These are phyloP conservation scores for Hagleromyces aurorensis DNA, from an alignment of 805 yeast genomes.

Conservation along the genomic window DNA sequence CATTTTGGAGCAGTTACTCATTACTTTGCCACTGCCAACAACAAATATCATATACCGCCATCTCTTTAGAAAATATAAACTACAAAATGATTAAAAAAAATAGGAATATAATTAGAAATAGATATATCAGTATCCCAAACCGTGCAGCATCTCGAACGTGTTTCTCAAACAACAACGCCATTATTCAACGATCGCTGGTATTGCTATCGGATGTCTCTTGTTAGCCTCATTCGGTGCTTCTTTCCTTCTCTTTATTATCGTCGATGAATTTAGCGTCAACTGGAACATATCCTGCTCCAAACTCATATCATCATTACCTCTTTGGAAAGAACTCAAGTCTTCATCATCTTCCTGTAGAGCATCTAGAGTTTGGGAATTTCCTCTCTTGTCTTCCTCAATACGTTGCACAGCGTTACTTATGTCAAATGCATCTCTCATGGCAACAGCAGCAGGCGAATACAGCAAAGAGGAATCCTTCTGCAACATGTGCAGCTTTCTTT, in stretches of 20 bases:
- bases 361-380: constrained; percentile 7
- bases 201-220: constrained; percentile 5
- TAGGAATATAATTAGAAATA: too few species aligned
- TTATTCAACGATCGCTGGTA: constrained; percentile 7
- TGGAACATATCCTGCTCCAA: constrained; percentile 30
- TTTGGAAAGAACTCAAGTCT: constrained; percentile 18
- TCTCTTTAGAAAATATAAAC: too few species aligned
- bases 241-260: constrained; percentile 36
- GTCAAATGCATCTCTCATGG: constrained; percentile 80
- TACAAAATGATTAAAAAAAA: too few species aligned
- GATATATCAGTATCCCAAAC: too few species aligned
- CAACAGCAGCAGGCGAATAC: constrained; percentile 69
- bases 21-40: too few species aligned
- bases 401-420: constrained; percentile 81
- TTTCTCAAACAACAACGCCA: too few species aligned
- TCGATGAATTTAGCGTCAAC: constrained; percentile 31
- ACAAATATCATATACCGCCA: too few species aligned
- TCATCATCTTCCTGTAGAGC: constrained; percentile 32
- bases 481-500: constrained; percentile 8
- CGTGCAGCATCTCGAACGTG: too few species aligned
- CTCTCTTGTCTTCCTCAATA: constrained; percentile 50
- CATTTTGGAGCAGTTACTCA: too few species aligned
- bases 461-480: constrained; percentile 23
- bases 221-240: constrained; percentile 7
- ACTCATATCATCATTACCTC: constrained; percentile 6